Percentiles rank a stretch among this genome's conserved stretches.
Evolutionary conservation across 345 rosid genomes (phyloP).

Genomic region (Draba incana): DNA sequence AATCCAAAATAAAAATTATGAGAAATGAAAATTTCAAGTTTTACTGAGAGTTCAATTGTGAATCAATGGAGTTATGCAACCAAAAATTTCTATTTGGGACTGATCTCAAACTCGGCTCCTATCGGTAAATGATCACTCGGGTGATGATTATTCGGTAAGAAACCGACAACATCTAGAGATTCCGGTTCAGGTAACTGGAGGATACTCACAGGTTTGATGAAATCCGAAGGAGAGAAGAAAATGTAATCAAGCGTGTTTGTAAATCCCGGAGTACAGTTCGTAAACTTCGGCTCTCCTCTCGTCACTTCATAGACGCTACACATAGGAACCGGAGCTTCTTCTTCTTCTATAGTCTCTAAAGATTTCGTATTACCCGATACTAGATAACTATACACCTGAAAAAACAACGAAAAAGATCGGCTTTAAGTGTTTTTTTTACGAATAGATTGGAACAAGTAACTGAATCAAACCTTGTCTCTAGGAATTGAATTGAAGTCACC

Average conservation of each 20-base stretch:
- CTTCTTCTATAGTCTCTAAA: constrained; percentile 41
- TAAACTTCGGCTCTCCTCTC: constrained; percentile 84
- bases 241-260: constrained; percentile 83
- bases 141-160: constrained; percentile 78
- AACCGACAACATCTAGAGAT: constrained; percentile 61
- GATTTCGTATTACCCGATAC: constrained; percentile 53
- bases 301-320: constrained; percentile 66
- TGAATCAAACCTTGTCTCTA: constrained; percentile 65
- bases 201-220: constrained; percentile 61
- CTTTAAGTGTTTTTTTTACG: not conserved
- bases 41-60: not conserved
- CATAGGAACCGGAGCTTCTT: constrained; percentile 63
- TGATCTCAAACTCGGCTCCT: constrained; percentile 79
- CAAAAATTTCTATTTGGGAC: constrained; percentile 38
- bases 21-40: not conserved
- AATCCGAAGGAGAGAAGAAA: constrained; percentile 65
- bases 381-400: constrained; percentile 84
- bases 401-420: not conserved
- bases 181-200: constrained; percentile 67
- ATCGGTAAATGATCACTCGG: constrained; percentile 97
- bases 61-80: constrained; percentile 15
- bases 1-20: too few relatives aligned
- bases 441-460: not conserved
- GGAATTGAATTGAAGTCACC: constrained; percentile 98
- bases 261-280: constrained; percentile 88